phyloP scores from a whole-genome alignment of 768 basidiomycete species.

The Pleurotus tuber-regium region DNA sequence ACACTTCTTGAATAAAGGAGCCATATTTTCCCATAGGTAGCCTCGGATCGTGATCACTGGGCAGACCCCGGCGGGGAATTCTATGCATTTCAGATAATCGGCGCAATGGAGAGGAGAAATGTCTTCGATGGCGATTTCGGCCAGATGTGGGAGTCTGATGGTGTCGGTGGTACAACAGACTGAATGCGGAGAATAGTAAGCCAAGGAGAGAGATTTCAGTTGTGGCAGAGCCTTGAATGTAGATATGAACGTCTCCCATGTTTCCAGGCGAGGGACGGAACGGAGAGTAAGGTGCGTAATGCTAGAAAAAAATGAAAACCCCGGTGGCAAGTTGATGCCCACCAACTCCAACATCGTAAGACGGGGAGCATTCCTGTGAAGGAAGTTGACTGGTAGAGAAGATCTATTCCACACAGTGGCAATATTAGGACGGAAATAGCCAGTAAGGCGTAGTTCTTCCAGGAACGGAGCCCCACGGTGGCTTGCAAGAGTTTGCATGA shows the following conservation, averaged over 20 bases:
- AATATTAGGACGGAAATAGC: neutral
- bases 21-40: neutral
- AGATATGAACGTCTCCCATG: neutral
- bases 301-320: neutral
- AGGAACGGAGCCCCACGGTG: neutral
- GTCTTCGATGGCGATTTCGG: neutral
- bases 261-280: neutral
- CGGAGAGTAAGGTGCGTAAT: neutral
- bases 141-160: neutral
- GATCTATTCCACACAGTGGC: neutral
- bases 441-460: neutral
- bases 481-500: neutral
- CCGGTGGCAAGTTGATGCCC: neutral
- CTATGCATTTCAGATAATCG: neutral
- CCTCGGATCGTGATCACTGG: neutral
- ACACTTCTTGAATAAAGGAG: neutral
- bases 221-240: neutral
- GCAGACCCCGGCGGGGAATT: neutral
- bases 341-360: neutral
- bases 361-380: neutral
- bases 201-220: neutral
- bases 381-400: neutral
- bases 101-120: neutral
- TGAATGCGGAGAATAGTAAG: neutral
- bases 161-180: neutral